Percentiles rank a stretch among this genome's conserved stretches.
Conservation (phyloP, 2,329 filamentous ascomycete genomes). For the Rutstroemia sydowiana region DNA sequence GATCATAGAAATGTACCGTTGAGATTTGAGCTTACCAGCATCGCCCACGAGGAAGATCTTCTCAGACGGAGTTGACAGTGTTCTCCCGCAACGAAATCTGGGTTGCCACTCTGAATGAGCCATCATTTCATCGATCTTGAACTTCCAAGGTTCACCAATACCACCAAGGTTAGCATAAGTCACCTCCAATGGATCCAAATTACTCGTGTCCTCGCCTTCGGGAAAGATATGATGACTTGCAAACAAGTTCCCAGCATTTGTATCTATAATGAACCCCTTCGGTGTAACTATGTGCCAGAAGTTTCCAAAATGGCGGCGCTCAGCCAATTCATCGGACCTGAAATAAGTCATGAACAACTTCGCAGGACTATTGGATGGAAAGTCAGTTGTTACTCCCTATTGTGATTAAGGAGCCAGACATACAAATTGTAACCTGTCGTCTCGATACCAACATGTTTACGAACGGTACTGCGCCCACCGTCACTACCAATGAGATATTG, state of each 20-base stretch:
- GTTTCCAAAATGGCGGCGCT: background rate
- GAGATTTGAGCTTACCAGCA: too few relatives aligned
- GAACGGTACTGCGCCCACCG: background rate
- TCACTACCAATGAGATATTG: background rate
- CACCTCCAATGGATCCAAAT: background rate
- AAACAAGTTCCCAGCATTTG: too few relatives aligned
- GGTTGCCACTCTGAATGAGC: background rate
- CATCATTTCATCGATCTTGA: background rate
- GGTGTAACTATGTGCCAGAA: background rate
- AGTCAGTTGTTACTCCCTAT: too few relatives aligned
- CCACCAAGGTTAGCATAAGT: background rate
- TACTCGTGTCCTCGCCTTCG: too few relatives aligned
- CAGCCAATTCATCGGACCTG: background rate
- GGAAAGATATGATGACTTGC: too few relatives aligned
- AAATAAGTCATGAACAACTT: background rate
- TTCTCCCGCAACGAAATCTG: too few relatives aligned
- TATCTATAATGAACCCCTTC: background rate
- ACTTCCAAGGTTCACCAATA: background rate
- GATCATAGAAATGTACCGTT: too few relatives aligned
- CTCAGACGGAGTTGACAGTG: too few relatives aligned
- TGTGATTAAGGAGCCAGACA: too few relatives aligned
- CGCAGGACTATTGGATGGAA: background rate
- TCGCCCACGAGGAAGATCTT: background rate
- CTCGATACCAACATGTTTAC: background rate
- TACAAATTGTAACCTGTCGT: background rate